A percentile compares a stretch with the other conserved stretches of the same genome.
Conservation (phyloP, 768 basidiomycete genomes). For the Naganishia friedmannii region DNA sequence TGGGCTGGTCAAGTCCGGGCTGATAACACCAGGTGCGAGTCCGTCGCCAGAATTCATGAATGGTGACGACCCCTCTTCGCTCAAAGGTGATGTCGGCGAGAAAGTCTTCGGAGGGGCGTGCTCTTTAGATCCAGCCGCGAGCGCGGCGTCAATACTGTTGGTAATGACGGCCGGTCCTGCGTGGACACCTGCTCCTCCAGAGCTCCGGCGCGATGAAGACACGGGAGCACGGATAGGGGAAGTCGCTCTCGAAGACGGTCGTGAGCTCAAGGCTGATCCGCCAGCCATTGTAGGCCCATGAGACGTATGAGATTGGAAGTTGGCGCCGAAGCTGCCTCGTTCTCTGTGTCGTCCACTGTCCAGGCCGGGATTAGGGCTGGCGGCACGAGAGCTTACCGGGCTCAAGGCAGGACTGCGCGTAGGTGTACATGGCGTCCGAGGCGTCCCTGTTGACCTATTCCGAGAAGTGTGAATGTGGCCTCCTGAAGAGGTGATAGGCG, state of each 20-base stretch:
- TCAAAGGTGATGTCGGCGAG: constrained; percentile 11
- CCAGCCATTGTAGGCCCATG: background rate
- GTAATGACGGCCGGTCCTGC: background rate
- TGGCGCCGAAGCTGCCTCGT: constrained; percentile 16
- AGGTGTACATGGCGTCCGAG: constrained; percentile 12
- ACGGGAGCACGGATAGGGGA: background rate
- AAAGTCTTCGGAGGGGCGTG: background rate
- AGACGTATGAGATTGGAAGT: background rate
- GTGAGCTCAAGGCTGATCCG: background rate
- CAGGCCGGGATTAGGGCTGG: background rate
- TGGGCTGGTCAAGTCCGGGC: background rate
- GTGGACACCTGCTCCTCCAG: background rate
- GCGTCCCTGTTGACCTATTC: constrained; percentile 11
- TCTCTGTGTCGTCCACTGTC: background rate
- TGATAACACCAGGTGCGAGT: background rate
- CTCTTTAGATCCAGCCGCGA: background rate
- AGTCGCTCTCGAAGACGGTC: background rate
- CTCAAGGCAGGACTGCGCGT: constrained; percentile 15
- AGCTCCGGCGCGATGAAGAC: constrained; percentile 1
- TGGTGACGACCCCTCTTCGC: constrained; percentile 7
- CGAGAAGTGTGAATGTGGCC: constrained; percentile 17
- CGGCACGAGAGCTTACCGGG: constrained; percentile 8
- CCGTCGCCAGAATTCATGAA: background rate
- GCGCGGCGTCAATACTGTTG: constrained; percentile 18
- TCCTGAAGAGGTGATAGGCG: constrained; percentile 22